Evolutionary conservation across 352 stramenopile genomes (phyloP).

Genomic region (Phytophthora agathidicida): DNA sequence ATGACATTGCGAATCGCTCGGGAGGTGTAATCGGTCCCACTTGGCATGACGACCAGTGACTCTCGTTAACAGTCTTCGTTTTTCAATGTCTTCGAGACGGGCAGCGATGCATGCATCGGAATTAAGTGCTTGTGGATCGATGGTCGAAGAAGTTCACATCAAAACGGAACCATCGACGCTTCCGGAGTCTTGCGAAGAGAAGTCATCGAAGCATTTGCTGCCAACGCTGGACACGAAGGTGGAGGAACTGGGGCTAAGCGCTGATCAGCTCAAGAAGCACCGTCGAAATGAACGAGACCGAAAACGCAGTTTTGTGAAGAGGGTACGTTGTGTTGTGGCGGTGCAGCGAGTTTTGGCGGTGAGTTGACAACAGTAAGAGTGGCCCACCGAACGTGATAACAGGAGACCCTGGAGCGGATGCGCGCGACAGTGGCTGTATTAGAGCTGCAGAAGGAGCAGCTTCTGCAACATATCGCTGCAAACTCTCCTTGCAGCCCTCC

Average conservation of each 20-base stretch:
- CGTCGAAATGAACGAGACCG: constrained; percentile 22
- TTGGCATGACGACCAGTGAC: constrained; percentile 3
- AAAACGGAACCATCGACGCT: constrained; percentile 5
- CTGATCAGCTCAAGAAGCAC: constrained; percentile 21
- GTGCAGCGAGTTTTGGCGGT: neutral
- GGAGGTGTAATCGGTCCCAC: constrained; percentile 5
- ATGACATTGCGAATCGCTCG: constrained; percentile 22
- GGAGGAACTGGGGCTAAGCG: neutral
- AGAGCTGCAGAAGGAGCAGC: constrained; percentile 26
- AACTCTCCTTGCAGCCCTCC: neutral
- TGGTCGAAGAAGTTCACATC: neutral
- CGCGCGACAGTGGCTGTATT: constrained; percentile 10
- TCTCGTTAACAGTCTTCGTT: constrained; percentile 16
- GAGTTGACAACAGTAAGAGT: neutral
- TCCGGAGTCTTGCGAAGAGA: neutral
- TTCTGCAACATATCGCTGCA: constrained; percentile 19
- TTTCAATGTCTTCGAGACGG: neutral
- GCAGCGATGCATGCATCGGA: constrained; percentile 2
- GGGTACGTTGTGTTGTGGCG: constrained; percentile 21
- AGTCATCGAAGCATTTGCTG: constrained; percentile 7
- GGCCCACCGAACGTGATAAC: constrained; percentile 6
- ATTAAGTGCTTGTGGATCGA: neutral
- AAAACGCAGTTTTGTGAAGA: constrained; percentile 35
- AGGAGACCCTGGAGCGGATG: constrained; percentile 16
- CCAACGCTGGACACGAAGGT: constrained; percentile 4